Base-by-base conservation (phyloP, 441 rosid genomes). In the Bruguiera hainesii region DNA sequence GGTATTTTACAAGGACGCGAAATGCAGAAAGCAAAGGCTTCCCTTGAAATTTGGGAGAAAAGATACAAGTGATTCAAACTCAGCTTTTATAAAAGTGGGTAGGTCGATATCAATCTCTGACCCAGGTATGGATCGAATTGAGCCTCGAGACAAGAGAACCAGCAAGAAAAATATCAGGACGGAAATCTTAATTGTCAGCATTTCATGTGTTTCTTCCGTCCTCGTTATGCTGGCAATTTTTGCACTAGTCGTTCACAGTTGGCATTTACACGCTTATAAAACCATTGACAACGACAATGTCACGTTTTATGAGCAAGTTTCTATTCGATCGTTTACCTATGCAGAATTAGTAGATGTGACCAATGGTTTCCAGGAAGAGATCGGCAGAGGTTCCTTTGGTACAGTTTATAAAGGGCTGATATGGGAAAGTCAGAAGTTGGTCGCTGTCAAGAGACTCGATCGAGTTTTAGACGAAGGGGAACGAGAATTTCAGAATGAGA, bases 401-500 rank as follows among this genome's bases (percentile, higher is more conserved):
- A 42, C 49, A 28, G 67, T 55, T 53, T 69, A 33, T 30, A 55
- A 5, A 70, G 63, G 73, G 25, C 28, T 63, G 11, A 28, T 70
- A 15, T n/a, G 63, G 29, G 56, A 63, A 62, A 61, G 56, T 11
- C 46, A 19, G 37, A 55, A 23, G 63, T 37, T 42, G 1, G 71
- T 78, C 7, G 84, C 84, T 2, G 73, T 76, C 62, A 81, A 75
- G 71, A 73, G 75, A 60, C 72, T 81, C 0, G 67, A 71, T 1
- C 67, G 67, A 37, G 23, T 25, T n/a, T 28, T 74, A 61, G 53
- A 61, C 2, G 73, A 71, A 52, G 71, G 84, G 0, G 79, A 78
- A 58, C 63, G 39, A 16, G 79, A 75, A 61, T 78, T 78, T 42
- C 65, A 18, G 25, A 73, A 63, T 1, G 81, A 75, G 59, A 67